Evolutionary conservation across 2,329 filamentous ascomycete genomes (phyloP), one percentile per base, ranked within the genome.

Genomic region (Paracamarosporium sp.): DNA sequence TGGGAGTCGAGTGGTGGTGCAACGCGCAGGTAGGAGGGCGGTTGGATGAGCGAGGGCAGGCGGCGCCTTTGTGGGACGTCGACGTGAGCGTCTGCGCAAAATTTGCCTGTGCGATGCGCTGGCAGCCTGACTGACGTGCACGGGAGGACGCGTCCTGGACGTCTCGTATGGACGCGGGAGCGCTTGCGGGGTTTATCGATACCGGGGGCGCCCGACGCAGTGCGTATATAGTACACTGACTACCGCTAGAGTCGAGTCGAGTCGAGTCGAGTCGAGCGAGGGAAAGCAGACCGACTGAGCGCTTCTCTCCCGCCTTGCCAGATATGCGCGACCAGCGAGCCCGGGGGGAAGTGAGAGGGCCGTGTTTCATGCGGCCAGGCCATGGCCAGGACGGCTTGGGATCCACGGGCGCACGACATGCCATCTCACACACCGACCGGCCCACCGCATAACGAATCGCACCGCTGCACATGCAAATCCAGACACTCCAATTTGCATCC

Each of bases 141-240:
- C 28, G 44, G 25, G 20, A 38, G 30, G 30, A 44, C 28, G 51
- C 54, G 56, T 60, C 52, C 60, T 57, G 62, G 63, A 38, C 59
- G 47, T 41, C 46, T 22, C 24, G n/a, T n/a, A n/a, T n/a, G n/a
- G n/a, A n/a, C n/a, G n/a, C n/a, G 43, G 30, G n/a, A 40, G 30
- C 57, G 59, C 67, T 67, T 68, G 70, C 63, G 67, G 69, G 64
- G 65, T 69, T 24, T 52, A 60, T 48, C 31, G 52, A 59, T 30
- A 25, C 24, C 12, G 43, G 2, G n/a, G n/a, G n/a, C n/a, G n/a
- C n/a, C n/a, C n/a, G n/a, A n/a, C n/a, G n/a, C n/a, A n/a, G n/a
- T n/a, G n/a, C n/a, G n/a, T n/a, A n/a, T n/a, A n/a, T n/a, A n/a
- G n/a, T n/a, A n/a, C n/a, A n/a, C n/a, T n/a, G n/a, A n/a, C n/a